Percentiles rank a stretch among this genome's conserved stretches.
phyloP scores from a whole-genome alignment of 768 basidiomycete species.

The Boletus edulis region DNA sequence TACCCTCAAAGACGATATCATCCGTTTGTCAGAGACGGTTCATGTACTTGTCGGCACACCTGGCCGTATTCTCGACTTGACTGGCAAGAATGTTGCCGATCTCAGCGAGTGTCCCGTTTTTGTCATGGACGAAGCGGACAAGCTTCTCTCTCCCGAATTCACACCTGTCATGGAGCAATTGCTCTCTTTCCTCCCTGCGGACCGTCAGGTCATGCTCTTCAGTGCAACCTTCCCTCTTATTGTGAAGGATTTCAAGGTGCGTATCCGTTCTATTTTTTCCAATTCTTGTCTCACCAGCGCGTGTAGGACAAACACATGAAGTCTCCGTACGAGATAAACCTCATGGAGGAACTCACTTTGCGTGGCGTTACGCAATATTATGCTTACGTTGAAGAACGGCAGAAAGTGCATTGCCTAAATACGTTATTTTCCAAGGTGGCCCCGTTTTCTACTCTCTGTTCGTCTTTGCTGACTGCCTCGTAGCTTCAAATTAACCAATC shows the following conservation, averaged over 20 bases:
- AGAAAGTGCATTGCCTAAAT: slow-evolving; percentile 99
- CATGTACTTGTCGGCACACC: slow-evolving; percentile 98
- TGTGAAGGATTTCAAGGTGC: slow-evolving; percentile 97
- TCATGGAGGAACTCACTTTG: slow-evolving; percentile 99
- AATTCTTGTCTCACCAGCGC: slow-evolving; percentile 8
- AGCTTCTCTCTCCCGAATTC: slow-evolving; percentile 95
- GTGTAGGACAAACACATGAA: slow-evolving; percentile 92
- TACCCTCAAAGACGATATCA: slow-evolving; percentile 96
- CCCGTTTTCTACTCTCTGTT: not conserved
- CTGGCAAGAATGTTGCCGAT: slow-evolving; percentile 91
- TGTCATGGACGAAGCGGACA: slow-evolving; percentile 99
- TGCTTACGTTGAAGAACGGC: slow-evolving; percentile 97
- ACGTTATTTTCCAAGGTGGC: slow-evolving; percentile 95
- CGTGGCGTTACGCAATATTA: slow-evolving; percentile 99
- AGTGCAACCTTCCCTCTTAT: slow-evolving; percentile 99
- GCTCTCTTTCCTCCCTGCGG: slow-evolving; percentile 75
- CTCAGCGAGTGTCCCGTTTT: slow-evolving; percentile 93
- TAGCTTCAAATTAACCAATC: slow-evolving; percentile 99
- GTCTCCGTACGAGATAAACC: slow-evolving; percentile 94
- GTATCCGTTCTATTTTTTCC: not conserved
- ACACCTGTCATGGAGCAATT: slow-evolving; percentile 98
- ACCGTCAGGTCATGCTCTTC: slow-evolving; percentile 98
- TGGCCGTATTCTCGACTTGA: slow-evolving; percentile 92
- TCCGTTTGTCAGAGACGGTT: slow-evolving; percentile 84
- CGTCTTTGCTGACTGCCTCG: slow-evolving; percentile 5